Conservation (phyloP, 495 filamentous ascomycete genomes). For the Aspergillus conjunctus region DNA sequence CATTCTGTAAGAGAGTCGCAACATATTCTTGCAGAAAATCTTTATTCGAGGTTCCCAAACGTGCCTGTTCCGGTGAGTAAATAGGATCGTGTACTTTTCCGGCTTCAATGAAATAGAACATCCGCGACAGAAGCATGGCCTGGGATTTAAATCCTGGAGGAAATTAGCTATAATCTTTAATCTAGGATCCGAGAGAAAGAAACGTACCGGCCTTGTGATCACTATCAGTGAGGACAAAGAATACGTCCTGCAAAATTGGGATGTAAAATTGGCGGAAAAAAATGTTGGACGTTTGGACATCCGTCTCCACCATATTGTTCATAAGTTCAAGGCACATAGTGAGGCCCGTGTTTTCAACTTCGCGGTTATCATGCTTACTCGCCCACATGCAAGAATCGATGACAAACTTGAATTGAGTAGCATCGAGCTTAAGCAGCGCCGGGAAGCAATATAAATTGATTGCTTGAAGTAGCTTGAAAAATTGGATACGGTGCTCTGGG, state of each 20-base stretch:
- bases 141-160: constrained; percentile 86
- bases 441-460: constrained; percentile 98
- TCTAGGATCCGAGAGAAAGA: constrained; percentile 3
- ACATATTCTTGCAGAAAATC: constrained; percentile 89
- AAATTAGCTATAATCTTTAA: constrained; percentile 1
- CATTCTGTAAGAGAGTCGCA: constrained; percentile 79
- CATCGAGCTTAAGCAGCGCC: constrained; percentile 89
- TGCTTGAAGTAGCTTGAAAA: constrained; percentile 92
- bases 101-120: constrained; percentile 88
- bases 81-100: constrained; percentile 91
- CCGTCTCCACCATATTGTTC: constrained; percentile 94
- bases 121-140: constrained; percentile 85
- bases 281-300: constrained; percentile 77
- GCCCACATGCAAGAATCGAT: constrained; percentile 99
- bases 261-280: constrained; percentile 99
- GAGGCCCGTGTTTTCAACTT: constrained; percentile 95
- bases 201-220: constrained; percentile 89
- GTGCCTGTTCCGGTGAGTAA: constrained; percentile 79
- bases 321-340: constrained; percentile 99
- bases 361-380: constrained; percentile 98
- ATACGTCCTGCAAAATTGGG: constrained; percentile 93
- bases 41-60: constrained; percentile 79
- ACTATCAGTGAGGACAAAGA: constrained; percentile 96
- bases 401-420: constrained; percentile 96
- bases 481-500: constrained; percentile 96